Conservation (phyloP, 2,329 filamentous ascomycete genomes). For the Phaeoacremonium minimum region DNA sequence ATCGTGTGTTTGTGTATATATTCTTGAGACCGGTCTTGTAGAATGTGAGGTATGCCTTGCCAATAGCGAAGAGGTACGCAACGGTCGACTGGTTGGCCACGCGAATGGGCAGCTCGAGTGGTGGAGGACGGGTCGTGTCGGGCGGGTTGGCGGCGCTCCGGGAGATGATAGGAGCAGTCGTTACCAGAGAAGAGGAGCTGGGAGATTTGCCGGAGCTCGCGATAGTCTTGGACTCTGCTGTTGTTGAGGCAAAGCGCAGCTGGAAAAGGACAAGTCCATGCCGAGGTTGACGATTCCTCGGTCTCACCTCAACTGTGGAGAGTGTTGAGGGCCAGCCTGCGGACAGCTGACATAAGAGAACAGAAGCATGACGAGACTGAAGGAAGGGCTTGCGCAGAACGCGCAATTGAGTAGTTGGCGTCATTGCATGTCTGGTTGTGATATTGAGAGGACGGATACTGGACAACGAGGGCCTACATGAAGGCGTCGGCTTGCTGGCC, state of each 20-base stretch:
- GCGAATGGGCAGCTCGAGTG: slow-evolving; percentile 58
- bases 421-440: slow-evolving; percentile 16
- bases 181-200: too few relatives aligned
- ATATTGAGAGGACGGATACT: too few relatives aligned
- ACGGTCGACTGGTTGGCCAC: slow-evolving; percentile 37
- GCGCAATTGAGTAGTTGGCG: slow-evolving; percentile 11
- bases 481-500: too few relatives aligned
- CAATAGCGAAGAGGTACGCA: slow-evolving; percentile 55
- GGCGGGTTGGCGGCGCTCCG: slow-evolving; percentile 57
- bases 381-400: slow-evolving; percentile 8
- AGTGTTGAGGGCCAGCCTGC: too few relatives aligned
- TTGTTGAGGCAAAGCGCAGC: too few relatives aligned
- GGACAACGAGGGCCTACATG: too few relatives aligned
- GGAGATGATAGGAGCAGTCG: slow-evolving; percentile 2
- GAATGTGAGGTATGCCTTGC: slow-evolving; percentile 75
- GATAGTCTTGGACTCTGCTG: too few relatives aligned
- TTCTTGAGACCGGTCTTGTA: slow-evolving; percentile 82
- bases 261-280: background rate
- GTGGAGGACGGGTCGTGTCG: slow-evolving; percentile 65
- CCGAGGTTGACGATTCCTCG: too few relatives aligned
- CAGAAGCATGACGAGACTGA: background rate
- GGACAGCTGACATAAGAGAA: background rate
- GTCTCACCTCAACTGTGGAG: too few relatives aligned
- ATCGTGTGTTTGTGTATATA: slow-evolving; percentile 63
- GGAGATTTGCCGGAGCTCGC: too few relatives aligned